phyloP scores from a whole-genome alignment of 2,329 filamentous ascomycete species.

The Penicillium sp. region DNA sequence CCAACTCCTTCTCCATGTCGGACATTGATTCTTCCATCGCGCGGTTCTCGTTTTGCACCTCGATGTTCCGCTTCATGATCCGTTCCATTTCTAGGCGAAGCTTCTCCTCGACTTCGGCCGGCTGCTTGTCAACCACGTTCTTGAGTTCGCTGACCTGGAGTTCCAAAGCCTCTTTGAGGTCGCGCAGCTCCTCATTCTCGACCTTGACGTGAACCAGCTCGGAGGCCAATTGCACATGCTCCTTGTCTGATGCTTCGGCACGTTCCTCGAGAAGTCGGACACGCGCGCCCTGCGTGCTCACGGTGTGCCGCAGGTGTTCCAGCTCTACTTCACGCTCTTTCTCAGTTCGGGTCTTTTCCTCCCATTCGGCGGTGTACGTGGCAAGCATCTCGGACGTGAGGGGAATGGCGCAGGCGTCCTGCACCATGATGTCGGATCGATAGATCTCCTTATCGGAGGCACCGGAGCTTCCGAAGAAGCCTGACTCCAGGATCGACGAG shows the following conservation, averaged over 20 bases:
- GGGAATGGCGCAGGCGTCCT: conserved; percentile 85
- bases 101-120: conserved; percentile 78
- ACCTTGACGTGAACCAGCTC: conserved; percentile 91
- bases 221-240: conserved; percentile 87
- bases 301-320: conserved; percentile 67
- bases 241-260: conserved; percentile 81
- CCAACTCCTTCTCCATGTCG: conserved; percentile 88
- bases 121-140: conserved; percentile 84
- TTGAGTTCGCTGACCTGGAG: conserved; percentile 83
- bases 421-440: conserved; percentile 86
- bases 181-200: conserved; percentile 83
- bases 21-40: conserved; percentile 83
- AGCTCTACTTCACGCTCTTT: conserved; percentile 81
- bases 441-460: conserved; percentile 93
- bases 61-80: conserved; percentile 86
- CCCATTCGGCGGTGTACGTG: conserved; percentile 82
- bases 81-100: conserved; percentile 84
- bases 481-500: conserved; percentile 90
- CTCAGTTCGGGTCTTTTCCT: conserved; percentile 80
- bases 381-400: conserved; percentile 81
- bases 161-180: conserved; percentile 84
- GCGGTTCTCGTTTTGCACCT: conserved; percentile 91
- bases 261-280: conserved; percentile 86
- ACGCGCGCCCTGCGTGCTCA: conserved; percentile 67
- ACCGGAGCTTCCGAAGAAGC: conserved; percentile 92